Base-by-base conservation (phyloP, 192 early-diverging fungal genomes). In the Podila minutissima region DNA sequence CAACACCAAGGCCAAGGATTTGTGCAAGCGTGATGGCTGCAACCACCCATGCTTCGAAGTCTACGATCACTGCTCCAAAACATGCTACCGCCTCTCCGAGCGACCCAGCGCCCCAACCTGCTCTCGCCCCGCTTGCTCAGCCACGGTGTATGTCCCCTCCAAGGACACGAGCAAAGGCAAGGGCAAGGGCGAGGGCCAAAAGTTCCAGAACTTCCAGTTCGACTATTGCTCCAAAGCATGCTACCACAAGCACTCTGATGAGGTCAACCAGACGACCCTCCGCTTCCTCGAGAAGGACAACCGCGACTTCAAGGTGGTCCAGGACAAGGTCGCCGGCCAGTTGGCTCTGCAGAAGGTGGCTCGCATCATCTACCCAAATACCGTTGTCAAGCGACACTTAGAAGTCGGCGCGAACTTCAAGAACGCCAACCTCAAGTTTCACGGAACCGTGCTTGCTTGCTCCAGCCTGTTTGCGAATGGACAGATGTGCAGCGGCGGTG, bases 381-480 rank as follows among this genome's bases (percentile, higher is more conserved):
- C 0, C 20, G 17, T 63, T 20, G 37, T 37, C 31, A 63, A 63
- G 5, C 12, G 11, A 10, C 62, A 63, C 22, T n/a, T 63, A 15
- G 53, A 8, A 19, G 3, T 24, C 22, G 33, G 20, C 62, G 35
- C 7, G 3, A 3, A n/a, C 20, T 5, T 38, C 20, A 63, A 63
- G 13, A 35, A n/a, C 13, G 53, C 17, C n/a, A 63, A 35, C 22
- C 62, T 63, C 35, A 63, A 63, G 33, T 63, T 63, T 22, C 62
- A 63, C 35, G 62, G 62, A 33, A 63, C 62, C 2, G 33, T 12
- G 0, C 33, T 63, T 4, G 35, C 20, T 32, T 63, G 62, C n/a
- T 19, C 31, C 3, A 35, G 17, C 20, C 20, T 63, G 19, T 38
- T 5, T 35, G 20, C 17, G 13, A 5, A 5, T 9, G 62, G 37